Percentiles rank a stretch among this genome's conserved stretches.
Conservation (phyloP, 306 rosid genomes). For the Medicago truncatula region MtrunA17r5.0-ANR NC_053046.1:40481001-40481500, state of each 20-base stretch:
- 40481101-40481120: slow-evolving; percentile 48
- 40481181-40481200: slow-evolving; percentile 62
- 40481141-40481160: slow-evolving; percentile 47
- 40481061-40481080: slow-evolving; percentile 63
- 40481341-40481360: slow-evolving; percentile 28
- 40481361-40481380: slow-evolving; percentile 22
- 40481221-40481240: slow-evolving; percentile 41
- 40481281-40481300: slow-evolving; percentile 3
- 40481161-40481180: slow-evolving; percentile 67
- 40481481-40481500: slow-evolving; percentile 2
- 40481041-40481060: slow-evolving; percentile 65
- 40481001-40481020: slow-evolving; percentile 49
- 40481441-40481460: slow-evolving; percentile 19
- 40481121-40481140: slow-evolving; percentile 40
- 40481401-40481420: slow-evolving; percentile 29
- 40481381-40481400: slow-evolving; percentile 9
- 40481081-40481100: slow-evolving; percentile 60
- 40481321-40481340: slow-evolving; percentile 3
- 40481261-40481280: slow-evolving; percentile 37
- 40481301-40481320: slow-evolving; percentile 39
- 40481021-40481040: slow-evolving; percentile 47
- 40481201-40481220: slow-evolving; percentile 54
- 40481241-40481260: slow-evolving; percentile 23
- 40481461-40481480: slow-evolving; percentile 11
- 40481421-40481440: not conserved